A percentile compares a stretch with the other conserved stretches of the same genome.
phyloP scores from a whole-genome alignment of 805 yeast species.

The Candida xiaguanensis region DNA sequence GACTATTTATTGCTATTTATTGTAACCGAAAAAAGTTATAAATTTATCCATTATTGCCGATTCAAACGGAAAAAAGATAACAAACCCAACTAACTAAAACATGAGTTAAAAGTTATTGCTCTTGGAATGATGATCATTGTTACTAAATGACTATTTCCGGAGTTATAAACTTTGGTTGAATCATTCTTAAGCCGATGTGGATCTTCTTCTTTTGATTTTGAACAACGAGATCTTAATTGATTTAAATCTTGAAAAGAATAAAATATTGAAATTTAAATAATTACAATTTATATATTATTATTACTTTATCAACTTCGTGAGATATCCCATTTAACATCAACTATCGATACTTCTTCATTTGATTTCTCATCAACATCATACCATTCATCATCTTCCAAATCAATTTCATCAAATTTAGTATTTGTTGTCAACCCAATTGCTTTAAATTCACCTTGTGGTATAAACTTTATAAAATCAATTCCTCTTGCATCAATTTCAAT shows the following conservation, averaged over 20 bases:
- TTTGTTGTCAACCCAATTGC: conserved; percentile 52
- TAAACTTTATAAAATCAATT: conserved; percentile 62
- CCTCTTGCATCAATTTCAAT: conserved; percentile 86
- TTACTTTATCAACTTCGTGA: conserved; percentile 16
- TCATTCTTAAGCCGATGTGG: too few species aligned
- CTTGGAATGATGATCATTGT: background rate
- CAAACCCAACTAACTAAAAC: too few species aligned
- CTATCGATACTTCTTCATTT: conserved; percentile 74
- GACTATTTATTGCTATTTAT: conserved; percentile 1
- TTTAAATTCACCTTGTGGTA: conserved; percentile 60
- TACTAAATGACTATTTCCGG: too few species aligned
- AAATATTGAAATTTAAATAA: too few species aligned
- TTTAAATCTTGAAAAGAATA: too few species aligned
- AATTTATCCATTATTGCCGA: conserved; percentile 2
- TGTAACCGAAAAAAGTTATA: background rate
- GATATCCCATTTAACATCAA: conserved; percentile 69
- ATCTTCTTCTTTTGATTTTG: too few species aligned
- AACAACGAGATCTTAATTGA: too few species aligned
- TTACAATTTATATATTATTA: background rate
- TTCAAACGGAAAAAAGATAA: background rate
- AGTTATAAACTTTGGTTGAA: too few species aligned
- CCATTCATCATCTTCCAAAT: conserved; percentile 81
- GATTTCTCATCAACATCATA: conserved; percentile 91
- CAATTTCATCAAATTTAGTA: conserved; percentile 59
- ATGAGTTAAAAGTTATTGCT: too few species aligned